These are phyloP conservation scores for Eleusine coracana DNA, from an alignment of 176 grass and related monocot genomes.

Conservation along the genomic window DNA sequence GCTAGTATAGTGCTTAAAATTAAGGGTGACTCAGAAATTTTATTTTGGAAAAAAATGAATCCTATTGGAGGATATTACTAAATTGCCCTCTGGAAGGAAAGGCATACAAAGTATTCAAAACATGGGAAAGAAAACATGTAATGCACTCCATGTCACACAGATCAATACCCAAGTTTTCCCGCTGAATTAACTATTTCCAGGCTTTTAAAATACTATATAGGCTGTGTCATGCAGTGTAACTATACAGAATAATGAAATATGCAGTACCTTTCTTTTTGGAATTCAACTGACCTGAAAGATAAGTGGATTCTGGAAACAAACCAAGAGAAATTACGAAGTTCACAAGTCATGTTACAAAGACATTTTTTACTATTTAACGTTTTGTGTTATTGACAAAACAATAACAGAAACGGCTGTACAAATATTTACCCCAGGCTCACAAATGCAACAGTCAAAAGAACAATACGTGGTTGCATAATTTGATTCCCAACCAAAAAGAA, in stretches of 20 bases:
- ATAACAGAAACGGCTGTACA: neutral
- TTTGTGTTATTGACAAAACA: neutral
- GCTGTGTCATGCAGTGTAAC: neutral
- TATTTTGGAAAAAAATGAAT: slow-evolving; percentile 16
- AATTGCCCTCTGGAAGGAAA: too few relatives aligned
- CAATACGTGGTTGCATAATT: neutral
- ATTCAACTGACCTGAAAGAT: neutral
- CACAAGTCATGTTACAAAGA: neutral
- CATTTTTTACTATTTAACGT: too few relatives aligned
- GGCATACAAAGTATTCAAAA: too few relatives aligned
- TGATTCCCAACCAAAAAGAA: neutral
- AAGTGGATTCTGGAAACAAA: neutral
- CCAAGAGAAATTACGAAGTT: neutral
- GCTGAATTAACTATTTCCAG: neutral
- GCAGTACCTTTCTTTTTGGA: neutral
- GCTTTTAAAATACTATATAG: neutral
- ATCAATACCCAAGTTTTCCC: neutral
- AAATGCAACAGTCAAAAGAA: neutral
- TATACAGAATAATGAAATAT: neutral
- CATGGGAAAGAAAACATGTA: neutral
- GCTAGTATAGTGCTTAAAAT: neutral
- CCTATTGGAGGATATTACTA: neutral
- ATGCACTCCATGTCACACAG: neutral
- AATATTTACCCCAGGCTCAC: neutral
- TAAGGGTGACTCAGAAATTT: neutral